Base-by-base conservation (phyloP, 2,329 filamentous ascomycete species). In the Paraphaeosphaeria minitans region DNA sequence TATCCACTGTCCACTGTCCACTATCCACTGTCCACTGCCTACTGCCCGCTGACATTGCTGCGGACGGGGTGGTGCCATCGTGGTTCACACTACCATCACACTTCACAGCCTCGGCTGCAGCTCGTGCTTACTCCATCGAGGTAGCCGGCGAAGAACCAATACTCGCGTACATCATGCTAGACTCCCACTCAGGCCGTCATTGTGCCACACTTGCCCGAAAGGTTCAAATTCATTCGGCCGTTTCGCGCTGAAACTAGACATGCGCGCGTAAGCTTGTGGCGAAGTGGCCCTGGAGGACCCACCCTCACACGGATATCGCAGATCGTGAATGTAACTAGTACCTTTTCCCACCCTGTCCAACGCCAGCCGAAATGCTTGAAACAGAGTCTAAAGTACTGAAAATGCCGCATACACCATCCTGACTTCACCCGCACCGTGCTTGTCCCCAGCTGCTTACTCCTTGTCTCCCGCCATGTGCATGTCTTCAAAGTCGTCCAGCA, bases 401-500 rank as follows among this genome's bases (percentile, higher is more conserved):
- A 27, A n/a, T 22, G 19, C 29, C 29, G 29, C 8, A 12, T 8
- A 31, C 24, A 27, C 24, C 24, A 27, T 27, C 24, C 24, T 27
- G 24, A 27, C 24, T 27, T 27, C 3, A 27, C 6, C 6, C 24
- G 24, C 24, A 27, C 24, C 24, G 24, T 4, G 24, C 6, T 6
- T 27, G 24, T 27, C 24, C 24, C 24, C 24, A 6, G 3, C 24
- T 27, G 37, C 37, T 42, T 69, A 68, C 55, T 69, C 68, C 5
- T 71, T 78, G 57, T 31, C 29, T 10, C 9, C 29, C 29, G 89
- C 87, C 80, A 96, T 87, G 47, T 85, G 88, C 75, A 97, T 85
- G 71, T 97, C 93, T 73, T 96, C 93, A 82, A 97, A 93, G 76
- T 97, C 93, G 75, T 97, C 93, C 71, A 97, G 82, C 72, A 97